Evolutionary conservation across 768 basidiomycete species (phyloP), one percentile per base, ranked within the genome.

Genomic region (Goffeauzyma gilvescens): DNA sequence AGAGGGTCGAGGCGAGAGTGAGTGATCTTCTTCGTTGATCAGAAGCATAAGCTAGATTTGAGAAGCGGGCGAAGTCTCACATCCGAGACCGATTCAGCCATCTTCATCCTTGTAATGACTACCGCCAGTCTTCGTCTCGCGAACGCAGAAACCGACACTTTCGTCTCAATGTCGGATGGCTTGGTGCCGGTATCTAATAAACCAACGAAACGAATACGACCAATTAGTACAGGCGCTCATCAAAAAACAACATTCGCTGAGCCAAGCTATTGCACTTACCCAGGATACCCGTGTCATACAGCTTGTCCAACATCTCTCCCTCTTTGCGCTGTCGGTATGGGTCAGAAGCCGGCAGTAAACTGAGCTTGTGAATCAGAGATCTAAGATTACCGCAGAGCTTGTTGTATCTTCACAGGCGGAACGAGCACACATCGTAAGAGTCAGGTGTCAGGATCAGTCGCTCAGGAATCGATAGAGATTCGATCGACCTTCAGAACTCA

Each of bases 231-330:
- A n/a, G n/a, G n/a, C n/a, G n/a, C n/a, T n/a, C n/a, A n/a, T n/a
- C n/a, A n/a, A n/a, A n/a, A n/a, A n/a, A n/a, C n/a, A n/a, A n/a
- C n/a, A n/a, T n/a, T n/a, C n/a, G n/a, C n/a, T n/a, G n/a, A n/a
- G n/a, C n/a, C n/a, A n/a, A n/a, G n/a, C n/a, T n/a, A n/a, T n/a
- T n/a, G n/a, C n/a, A 51, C 55, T 38, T 35, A 59, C 61, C 61
- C 46, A 98, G 72, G 41, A 96, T 75, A 45, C 90, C 93, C 71
- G 90, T 83, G 65, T 98, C 93, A 66, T 95, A 98, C 47, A 96
- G 74, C 63, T 95, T 96, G 47, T 82, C 79, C 41, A 98, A 74
- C 17, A 96, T 69, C 54, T 83, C 78, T 32, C 66, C 74, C 66
- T 98, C 81, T 75, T 82, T 83, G 43, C 77, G 74, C 4, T 75